phyloP scores from a whole-genome alignment of 225 moss, liverwort and hornwort genomes.

The Rhytidiadelphus loreus region DNA sequence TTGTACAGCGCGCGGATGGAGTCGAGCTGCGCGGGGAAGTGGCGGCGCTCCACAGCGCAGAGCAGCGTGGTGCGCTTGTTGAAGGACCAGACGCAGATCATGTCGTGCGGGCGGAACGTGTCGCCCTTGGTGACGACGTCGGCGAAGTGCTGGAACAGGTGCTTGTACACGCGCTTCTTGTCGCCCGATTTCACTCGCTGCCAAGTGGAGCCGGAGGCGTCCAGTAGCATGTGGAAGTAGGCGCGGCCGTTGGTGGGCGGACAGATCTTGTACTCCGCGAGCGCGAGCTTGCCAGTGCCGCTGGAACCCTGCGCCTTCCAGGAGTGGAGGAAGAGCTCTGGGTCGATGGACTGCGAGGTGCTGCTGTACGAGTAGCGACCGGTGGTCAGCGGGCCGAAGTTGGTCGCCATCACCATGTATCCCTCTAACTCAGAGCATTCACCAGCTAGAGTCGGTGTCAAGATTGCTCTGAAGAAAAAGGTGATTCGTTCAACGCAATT shows the following conservation, averaged over 20 bases:
- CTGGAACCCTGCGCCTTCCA: conserved; percentile 8
- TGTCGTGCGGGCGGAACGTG: conserved; percentile 10
- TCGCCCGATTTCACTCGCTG: conserved; percentile 1
- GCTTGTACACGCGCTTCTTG: conserved; percentile 21
- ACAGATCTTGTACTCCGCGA: conserved; percentile 21
- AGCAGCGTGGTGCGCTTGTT: conserved; percentile 13
- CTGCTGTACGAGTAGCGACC: conserved; percentile 13
- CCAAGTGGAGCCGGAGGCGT: conserved; percentile 37
- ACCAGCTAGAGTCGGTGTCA: background rate
- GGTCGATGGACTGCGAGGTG: background rate
- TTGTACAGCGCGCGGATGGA: background rate
- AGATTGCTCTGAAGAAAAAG: background rate
- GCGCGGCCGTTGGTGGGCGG: conserved; percentile 3
- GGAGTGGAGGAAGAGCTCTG: background rate
- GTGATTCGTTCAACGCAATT: background rate
- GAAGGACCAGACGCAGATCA: conserved; percentile 26
- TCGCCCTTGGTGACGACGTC: background rate
- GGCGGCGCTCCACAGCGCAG: background rate
- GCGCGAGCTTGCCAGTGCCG: background rate
- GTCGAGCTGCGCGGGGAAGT: background rate
- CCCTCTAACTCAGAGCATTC: background rate
- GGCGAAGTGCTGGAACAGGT: conserved; percentile 8
- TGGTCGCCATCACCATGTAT: background rate
- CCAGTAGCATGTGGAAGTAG: conserved; percentile 34
- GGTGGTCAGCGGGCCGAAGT: conserved; percentile 15